These are phyloP conservation scores for Aspergillus puulaauensis DNA, from an alignment of 2,329 filamentous ascomycete genomes.

Conservation along the genomic window DNA sequence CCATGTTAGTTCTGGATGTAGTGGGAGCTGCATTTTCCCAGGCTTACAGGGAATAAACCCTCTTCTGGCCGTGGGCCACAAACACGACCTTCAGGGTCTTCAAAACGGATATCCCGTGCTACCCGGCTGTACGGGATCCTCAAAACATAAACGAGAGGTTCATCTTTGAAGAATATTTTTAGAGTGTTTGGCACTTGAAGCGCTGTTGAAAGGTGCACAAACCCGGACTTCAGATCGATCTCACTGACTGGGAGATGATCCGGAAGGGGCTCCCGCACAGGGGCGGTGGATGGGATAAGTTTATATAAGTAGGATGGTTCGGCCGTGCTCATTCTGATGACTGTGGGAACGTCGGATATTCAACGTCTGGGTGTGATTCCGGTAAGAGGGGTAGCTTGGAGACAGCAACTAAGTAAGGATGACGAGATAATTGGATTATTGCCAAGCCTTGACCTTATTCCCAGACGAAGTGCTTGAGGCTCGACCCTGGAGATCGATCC, in stretches of 20 bases:
- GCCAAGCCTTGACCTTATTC: not conserved
- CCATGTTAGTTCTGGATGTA: not conserved
- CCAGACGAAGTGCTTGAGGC: not conserved
- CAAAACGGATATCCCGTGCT: constrained; percentile 34
- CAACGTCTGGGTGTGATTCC: not conserved
- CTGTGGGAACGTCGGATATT: not conserved
- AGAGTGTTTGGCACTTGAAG: constrained; percentile 39
- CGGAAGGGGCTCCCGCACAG: constrained; percentile 36
- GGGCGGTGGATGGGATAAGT: constrained; percentile 35
- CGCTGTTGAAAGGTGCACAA: constrained; percentile 41
- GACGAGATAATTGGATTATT: not conserved
- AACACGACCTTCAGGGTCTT: constrained; percentile 37
- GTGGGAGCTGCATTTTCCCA: not conserved
- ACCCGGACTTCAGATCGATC: constrained; percentile 35
- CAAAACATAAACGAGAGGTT: constrained; percentile 38
- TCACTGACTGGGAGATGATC: constrained; percentile 38
- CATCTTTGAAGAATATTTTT: constrained; percentile 38
- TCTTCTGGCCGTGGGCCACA: constrained; percentile 37
- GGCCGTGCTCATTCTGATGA: constrained; percentile 19
- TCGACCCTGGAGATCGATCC: not conserved
- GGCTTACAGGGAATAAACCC: constrained; percentile 41
- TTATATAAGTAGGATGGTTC: constrained; percentile 39
- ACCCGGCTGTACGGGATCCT: constrained; percentile 35
- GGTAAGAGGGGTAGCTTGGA: not conserved
- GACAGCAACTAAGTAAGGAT: not conserved